Base-by-base conservation (phyloP, 208 protist genomes). In the Trypanosoma vivax region DNA sequence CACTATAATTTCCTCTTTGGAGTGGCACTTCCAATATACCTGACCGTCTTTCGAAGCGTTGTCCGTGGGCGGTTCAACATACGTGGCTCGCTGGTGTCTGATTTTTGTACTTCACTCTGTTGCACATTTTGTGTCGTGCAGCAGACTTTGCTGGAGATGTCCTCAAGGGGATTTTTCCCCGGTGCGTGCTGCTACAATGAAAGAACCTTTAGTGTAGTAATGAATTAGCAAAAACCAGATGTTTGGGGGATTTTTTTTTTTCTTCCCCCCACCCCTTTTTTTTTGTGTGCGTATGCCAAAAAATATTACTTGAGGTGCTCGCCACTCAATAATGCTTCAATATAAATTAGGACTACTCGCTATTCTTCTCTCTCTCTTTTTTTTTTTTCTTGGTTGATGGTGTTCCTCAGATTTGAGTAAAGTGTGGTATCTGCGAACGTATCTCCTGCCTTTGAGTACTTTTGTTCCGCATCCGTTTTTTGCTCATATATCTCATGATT, bases 101-200 rank as follows among this genome's bases (percentile, higher is more conserved):
- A 77, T 50, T 70, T 54, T 50, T 67, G 64, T 34, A 35, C 38
- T 2, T 51, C 31, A 1, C 76, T 10, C 18, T 82, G 60, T 23
- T 90, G 74, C 38, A 3, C 10, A 1, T 24, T 10, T n/a, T 86
- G 82, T 40, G 50, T 39, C 0, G 38, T 78, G 18, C 73, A 83
- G 55, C 82, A 85, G 50, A 58, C 70, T 30, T 50, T 85, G 61
- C 39, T 79, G 21, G 77, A 86, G 67, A 76, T 90, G 74, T 78
- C 70, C 1, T 45, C 50, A 3, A 62, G 71, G 62, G 68, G 70
- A 13, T 67, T 76, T 7, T 86, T 83, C 38, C 82, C 78, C 18
- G 76, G 77, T 16, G 83, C 34, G 2, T 57, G 51, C 28, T 57
- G 51, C 51, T 57, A 57, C n/a, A 23, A 38, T 48, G 10, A 3